Evolutionary conservation across 805 yeast genomes (phyloP).

Genomic region (Blastobotrys parvus): DNA sequence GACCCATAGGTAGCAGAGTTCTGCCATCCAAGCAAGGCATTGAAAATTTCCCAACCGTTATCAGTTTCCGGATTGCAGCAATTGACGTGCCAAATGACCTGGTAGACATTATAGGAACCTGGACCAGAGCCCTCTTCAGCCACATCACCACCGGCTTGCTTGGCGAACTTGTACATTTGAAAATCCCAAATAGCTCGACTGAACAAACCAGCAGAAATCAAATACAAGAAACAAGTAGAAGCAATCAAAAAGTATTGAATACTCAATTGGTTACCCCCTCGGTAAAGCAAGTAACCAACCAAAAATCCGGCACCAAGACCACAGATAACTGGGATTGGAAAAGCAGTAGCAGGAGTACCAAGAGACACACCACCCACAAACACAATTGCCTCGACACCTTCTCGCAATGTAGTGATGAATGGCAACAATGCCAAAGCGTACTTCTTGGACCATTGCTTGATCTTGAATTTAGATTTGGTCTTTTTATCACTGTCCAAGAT

Average conservation of each 20-base stretch:
- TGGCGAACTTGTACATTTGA: slow-evolving; percentile 57
- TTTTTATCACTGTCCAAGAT: slow-evolving; percentile 47
- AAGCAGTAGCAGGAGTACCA: slow-evolving; percentile 54
- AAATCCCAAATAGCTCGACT: slow-evolving; percentile 91
- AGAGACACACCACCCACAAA: slow-evolving; percentile 95
- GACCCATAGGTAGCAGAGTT: slow-evolving; percentile 93
- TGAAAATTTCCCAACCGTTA: slow-evolving; percentile 96
- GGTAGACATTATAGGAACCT: slow-evolving; percentile 79
- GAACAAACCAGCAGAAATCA: slow-evolving; percentile 87
- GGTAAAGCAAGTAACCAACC: slow-evolving; percentile 67
- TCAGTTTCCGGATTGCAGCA: slow-evolving; percentile 91
- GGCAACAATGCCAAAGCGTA: slow-evolving; percentile 88
- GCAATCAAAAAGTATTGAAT: slow-evolving; percentile 78
- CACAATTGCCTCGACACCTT: slow-evolving; percentile 94
- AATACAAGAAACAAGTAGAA: slow-evolving; percentile 82
- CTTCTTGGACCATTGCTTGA: slow-evolving; percentile 44
- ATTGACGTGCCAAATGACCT: slow-evolving; percentile 90
- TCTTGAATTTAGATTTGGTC: slow-evolving; percentile 27
- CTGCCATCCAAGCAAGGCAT: slow-evolving; percentile 94
- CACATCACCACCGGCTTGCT: slow-evolving; percentile 86
- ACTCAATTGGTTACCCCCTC: slow-evolving; percentile 75
- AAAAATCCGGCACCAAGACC: slow-evolving; percentile 74
- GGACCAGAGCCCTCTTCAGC: slow-evolving; percentile 90
- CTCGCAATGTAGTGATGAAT: slow-evolving; percentile 84
- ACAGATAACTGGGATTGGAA: slow-evolving; percentile 87